Evolutionary conservation across 169 alveolate genomes (phyloP).

Genomic region (Plasmodium ovale): DNA sequence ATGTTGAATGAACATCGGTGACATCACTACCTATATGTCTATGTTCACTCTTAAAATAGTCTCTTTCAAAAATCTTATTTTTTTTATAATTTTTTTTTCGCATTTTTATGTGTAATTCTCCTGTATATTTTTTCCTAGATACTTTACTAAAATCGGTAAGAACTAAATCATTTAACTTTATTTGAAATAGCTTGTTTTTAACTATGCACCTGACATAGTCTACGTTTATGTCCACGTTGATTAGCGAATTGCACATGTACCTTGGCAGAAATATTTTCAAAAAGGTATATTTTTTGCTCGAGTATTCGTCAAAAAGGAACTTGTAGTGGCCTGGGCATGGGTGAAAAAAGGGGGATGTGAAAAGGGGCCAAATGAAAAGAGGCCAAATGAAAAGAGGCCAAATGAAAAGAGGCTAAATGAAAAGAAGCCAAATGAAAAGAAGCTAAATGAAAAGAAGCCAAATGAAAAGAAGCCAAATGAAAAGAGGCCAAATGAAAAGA

Average conservation of each 20-base stretch:
- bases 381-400: too few relatives aligned
- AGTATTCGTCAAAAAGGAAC: slow-evolving; percentile 70
- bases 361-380: too few relatives aligned
- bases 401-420: too few relatives aligned
- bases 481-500: too few relatives aligned
- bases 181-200: slow-evolving; percentile 88
- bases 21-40: not conserved
- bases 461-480: too few relatives aligned
- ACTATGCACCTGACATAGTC: slow-evolving; percentile 88
- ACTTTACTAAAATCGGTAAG: slow-evolving; percentile 69
- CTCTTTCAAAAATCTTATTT: slow-evolving; percentile 58
- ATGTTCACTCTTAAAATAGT: slow-evolving; percentile 23
- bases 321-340: slow-evolving; percentile 61
- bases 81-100: slow-evolving; percentile 68
- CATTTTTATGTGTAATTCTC: slow-evolving; percentile 69
- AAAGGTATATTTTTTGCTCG: slow-evolving; percentile 80
- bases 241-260: slow-evolving; percentile 87
- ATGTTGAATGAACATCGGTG: not conserved
- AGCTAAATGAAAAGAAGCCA: not conserved
- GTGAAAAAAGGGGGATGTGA: not conserved
- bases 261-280: slow-evolving; percentile 87
- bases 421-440: too few relatives aligned
- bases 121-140: slow-evolving; percentile 70
- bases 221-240: slow-evolving; percentile 89
- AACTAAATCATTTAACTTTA: slow-evolving; percentile 80